Conservation (phyloP, 2,329 filamentous ascomycete species). For the Sporothrix phasma region DNA sequence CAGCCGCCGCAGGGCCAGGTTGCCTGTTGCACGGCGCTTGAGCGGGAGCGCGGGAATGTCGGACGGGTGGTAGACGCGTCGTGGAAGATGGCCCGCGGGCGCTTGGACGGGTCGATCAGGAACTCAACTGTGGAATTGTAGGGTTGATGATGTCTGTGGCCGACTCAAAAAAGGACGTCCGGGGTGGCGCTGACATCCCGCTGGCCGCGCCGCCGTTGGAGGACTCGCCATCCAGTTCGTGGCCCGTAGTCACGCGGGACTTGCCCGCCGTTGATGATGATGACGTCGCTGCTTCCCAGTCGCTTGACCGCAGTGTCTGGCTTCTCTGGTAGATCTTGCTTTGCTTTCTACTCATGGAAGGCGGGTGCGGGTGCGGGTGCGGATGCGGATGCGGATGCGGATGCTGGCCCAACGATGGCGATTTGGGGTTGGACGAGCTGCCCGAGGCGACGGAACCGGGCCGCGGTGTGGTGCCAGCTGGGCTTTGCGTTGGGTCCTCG, state of each 20-base stretch:
- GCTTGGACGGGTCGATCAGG: conserved; percentile 69
- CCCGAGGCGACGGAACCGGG: not conserved
- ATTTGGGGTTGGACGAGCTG: not conserved
- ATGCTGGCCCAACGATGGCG: not conserved
- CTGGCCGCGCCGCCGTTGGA: conserved; percentile 21
- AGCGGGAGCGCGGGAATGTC: conserved; percentile 80
- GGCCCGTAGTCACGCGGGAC: conserved; percentile 40
- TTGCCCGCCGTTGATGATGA: conserved; percentile 19
- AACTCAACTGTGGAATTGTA: conserved; percentile 72
- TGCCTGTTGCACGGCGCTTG: conserved; percentile 36
- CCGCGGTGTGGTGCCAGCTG: not conserved
- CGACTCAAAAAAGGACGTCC: conserved; percentile 89
- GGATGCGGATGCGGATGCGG: not conserved
- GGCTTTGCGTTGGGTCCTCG: not conserved
- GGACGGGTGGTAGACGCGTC: conserved; percentile 86
- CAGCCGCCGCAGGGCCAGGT: conserved; percentile 24
- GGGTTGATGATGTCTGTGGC: conserved; percentile 88
- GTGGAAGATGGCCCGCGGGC: conserved; percentile 88
- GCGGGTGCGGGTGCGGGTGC: not conserved
- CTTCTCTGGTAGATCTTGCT: conserved; percentile 66
- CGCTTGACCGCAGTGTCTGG: conserved; percentile 54
- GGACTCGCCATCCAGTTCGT: conserved; percentile 30
- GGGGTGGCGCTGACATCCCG: conserved; percentile 61
- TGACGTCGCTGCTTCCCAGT: conserved; percentile 23
- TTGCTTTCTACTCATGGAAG: conserved; percentile 35